These are phyloP conservation scores for Cucurbita moschata DNA, from an alignment of 306 rosid species.

Conservation along the genomic window DNA sequence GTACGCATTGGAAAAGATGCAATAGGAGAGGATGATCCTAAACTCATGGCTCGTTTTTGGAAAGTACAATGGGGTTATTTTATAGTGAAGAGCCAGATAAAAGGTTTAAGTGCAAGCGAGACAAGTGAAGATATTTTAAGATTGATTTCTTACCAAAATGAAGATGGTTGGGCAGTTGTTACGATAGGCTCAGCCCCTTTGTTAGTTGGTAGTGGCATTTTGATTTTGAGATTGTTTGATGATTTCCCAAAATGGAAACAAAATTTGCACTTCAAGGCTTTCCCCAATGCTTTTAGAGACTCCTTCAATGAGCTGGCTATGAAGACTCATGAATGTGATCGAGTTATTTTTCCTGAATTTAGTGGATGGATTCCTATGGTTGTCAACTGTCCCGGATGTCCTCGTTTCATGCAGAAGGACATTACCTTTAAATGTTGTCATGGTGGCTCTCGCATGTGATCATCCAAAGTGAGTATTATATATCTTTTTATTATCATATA, in stretches of 20 bases:
- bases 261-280: slow-evolving; percentile 12
- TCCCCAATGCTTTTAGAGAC: background rate
- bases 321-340: background rate
- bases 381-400: slow-evolving; percentile 36
- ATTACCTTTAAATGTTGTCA: slow-evolving; percentile 42
- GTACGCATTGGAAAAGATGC: slow-evolving; percentile 14
- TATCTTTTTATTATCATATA: background rate
- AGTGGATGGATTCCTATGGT: slow-evolving; percentile 25
- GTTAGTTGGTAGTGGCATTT: slow-evolving; percentile 18
- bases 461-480: background rate
- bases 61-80: background rate
- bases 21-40: slow-evolving; percentile 11
- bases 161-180: slow-evolving; percentile 31
- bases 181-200: slow-evolving; percentile 26
- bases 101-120: background rate
- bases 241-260: slow-evolving; percentile 36
- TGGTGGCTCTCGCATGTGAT: background rate
- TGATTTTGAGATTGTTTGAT: slow-evolving; percentile 16
- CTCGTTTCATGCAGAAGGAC: slow-evolving; percentile 27
- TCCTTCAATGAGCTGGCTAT: slow-evolving; percentile 11
- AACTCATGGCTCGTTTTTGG: slow-evolving; percentile 14
- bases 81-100: background rate
- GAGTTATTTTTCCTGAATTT: slow-evolving; percentile 1
- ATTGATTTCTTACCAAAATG: slow-evolving; percentile 29
- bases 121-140: slow-evolving; percentile 28